Evolutionary conservation across 345 rosid genomes (phyloP).

Genomic region (Brassica napus): DNA sequence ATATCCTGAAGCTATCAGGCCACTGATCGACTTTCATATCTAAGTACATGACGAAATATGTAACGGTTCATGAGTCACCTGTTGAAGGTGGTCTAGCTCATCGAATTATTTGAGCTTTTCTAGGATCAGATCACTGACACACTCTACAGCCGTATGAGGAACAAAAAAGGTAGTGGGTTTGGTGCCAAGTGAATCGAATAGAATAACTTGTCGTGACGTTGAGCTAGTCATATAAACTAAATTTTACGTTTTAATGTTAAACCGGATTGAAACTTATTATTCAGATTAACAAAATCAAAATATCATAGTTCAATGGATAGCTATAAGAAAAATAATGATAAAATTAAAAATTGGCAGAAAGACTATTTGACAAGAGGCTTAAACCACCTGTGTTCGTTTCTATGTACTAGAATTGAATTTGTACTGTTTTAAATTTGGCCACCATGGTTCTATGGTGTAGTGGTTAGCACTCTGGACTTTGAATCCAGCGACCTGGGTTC

Average conservation of each 20-base stretch:
- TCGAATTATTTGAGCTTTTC: background rate
- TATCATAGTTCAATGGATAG: background rate
- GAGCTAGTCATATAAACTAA: background rate
- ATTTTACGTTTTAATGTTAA: background rate
- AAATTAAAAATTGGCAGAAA: background rate
- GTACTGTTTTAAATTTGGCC: background rate
- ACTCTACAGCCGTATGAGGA: background rate
- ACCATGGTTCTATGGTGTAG: constrained; percentile 86
- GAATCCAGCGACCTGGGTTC: constrained; percentile 99
- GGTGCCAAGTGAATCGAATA: background rate
- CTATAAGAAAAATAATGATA: background rate
- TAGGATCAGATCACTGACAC: background rate
- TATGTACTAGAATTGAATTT: background rate
- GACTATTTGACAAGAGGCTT: background rate
- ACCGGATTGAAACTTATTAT: background rate
- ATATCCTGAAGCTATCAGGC: background rate
- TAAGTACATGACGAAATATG: background rate
- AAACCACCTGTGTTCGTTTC: background rate
- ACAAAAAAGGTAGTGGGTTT: background rate
- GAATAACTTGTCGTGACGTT: background rate
- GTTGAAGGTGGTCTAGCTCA: background rate
- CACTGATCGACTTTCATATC: background rate
- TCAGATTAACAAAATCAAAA: background rate
- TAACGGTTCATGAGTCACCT: background rate
- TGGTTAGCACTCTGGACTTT: constrained; percentile 99